These are phyloP conservation scores for Papiliotrema laurentii DNA, from an alignment of 1,284 basidiomycete genomes.

Conservation along the genomic window DNA sequence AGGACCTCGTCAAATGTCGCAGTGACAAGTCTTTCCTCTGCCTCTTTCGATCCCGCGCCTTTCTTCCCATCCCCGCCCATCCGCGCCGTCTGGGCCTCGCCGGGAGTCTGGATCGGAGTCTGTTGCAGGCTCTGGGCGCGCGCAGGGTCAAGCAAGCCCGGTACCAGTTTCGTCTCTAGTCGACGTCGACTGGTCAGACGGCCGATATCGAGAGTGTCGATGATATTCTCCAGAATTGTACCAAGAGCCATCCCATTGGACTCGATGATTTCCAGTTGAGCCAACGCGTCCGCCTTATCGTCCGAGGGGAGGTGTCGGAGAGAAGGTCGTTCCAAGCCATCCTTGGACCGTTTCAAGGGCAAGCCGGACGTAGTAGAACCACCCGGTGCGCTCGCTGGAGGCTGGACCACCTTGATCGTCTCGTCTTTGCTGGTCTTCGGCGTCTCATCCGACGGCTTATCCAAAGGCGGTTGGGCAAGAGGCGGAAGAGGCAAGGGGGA, in stretches of 20 bases:
- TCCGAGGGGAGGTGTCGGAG: constrained; percentile 6
- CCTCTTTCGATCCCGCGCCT: too few species aligned
- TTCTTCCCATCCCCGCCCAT: too few species aligned
- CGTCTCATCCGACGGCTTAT: not conserved
- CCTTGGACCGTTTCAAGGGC: not conserved
- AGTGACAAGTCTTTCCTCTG: too few species aligned
- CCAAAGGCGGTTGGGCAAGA: not conserved
- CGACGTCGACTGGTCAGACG: constrained; percentile 2
- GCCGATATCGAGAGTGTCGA: constrained; percentile 34
- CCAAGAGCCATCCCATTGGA: constrained; percentile 22
- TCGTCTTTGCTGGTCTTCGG: not conserved
- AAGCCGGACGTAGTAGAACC: not conserved
- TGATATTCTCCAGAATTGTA: constrained; percentile 28
- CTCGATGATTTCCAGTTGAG: constrained; percentile 24
- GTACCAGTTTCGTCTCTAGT: not conserved
- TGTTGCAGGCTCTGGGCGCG: too few species aligned
- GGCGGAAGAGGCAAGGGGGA: not conserved
- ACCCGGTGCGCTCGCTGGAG: not conserved
- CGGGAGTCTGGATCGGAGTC: too few species aligned
- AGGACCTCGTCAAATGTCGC: constrained; percentile 13
- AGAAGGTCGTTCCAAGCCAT: not conserved
- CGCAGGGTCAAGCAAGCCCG: too few species aligned
- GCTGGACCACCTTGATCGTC: not conserved
- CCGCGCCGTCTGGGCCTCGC: too few species aligned
- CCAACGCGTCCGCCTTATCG: constrained; percentile 13